Evolutionary conservation across 768 basidiomycete species (phyloP).

Genomic region (Flagelloscypha sp.): DNA sequence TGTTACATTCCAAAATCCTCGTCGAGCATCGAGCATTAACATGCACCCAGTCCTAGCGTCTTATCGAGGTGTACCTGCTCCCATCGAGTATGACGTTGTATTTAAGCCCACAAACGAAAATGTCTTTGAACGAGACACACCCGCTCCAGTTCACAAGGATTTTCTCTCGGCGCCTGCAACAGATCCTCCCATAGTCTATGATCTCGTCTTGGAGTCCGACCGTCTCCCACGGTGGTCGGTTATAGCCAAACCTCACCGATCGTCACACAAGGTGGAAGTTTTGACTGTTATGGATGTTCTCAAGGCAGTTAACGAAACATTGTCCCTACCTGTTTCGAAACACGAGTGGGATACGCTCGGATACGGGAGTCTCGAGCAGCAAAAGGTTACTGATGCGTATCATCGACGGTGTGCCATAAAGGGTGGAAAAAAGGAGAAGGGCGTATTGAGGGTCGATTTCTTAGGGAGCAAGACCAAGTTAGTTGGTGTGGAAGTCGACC

Average conservation of each 20-base stretch:
- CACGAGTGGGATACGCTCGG: slow-evolving; percentile 44
- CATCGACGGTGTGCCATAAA: slow-evolving; percentile 37
- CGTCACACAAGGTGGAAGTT: too few relatives aligned
- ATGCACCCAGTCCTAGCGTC: slow-evolving; percentile 42
- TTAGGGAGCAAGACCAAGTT: slow-evolving; percentile 37
- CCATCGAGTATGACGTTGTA: slow-evolving; percentile 37
- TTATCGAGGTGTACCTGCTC: slow-evolving; percentile 36
- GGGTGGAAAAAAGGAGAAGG: slow-evolving; percentile 43
- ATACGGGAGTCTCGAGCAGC: slow-evolving; percentile 35
- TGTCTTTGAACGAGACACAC: slow-evolving; percentile 39
- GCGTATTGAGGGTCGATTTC: slow-evolving; percentile 41
- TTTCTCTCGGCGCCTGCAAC: slow-evolving; percentile 43
- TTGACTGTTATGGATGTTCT: slow-evolving; percentile 41
- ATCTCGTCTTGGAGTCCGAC: slow-evolving; percentile 37
- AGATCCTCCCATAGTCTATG: slow-evolving; percentile 38
- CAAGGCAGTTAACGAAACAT: slow-evolving; percentile 36
- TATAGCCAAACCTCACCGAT: slow-evolving; percentile 25
- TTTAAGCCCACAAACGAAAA: slow-evolving; percentile 41
- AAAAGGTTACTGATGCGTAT: slow-evolving; percentile 39
- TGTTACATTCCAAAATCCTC: too few relatives aligned
- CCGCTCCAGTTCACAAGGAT: slow-evolving; percentile 34
- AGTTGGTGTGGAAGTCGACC: slow-evolving; percentile 41
- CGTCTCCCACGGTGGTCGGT: slow-evolving; percentile 45
- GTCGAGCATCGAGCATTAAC: too few relatives aligned
- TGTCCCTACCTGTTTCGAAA: slow-evolving; percentile 35